Base-by-base conservation (phyloP, 1,284 basidiomycete species). In the Abortiporus biennis region DNA sequence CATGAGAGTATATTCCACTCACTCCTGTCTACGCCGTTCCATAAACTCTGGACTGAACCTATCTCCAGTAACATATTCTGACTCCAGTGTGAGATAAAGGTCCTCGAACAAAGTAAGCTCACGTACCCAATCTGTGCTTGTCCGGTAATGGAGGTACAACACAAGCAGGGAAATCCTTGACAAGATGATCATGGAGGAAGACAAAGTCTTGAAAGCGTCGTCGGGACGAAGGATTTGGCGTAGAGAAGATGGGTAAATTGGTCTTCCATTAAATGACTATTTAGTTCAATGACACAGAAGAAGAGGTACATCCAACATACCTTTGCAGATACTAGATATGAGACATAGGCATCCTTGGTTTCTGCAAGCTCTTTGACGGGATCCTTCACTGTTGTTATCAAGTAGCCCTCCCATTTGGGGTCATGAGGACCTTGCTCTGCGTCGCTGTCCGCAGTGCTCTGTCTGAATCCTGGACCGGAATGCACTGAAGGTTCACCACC, bases 151-250 rank as follows among this genome's bases (percentile, higher is more conserved):
- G 91, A 19, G 95, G 93, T 0, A 99, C 89, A 16, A 99, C 91
- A 55, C 92, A 95, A 43, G 95, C 96, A 2, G 93, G 93, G 58
- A 98, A 99, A 63, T 94, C 87, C 65, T 85, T 85, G 16, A 80
- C 77, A 24, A 99, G 79, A 55, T 96, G 80, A 39, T 96, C 85
- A 47, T 89, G 74, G 27, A 99, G 69, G 61, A 99, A 99, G 27
- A 90, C 87, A 64, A 99, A 99, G 66, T 99, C 96, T 57, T 95
- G 91, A 67, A 96, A 99, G 20, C 95, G 79, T 47, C 95, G 76
- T 42, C 95, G 79, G 12, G 87, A 71, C 4, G 83, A 80, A 2
- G 87, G 84, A 46, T 69, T 84, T 3, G 71, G 68, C 33, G 80
- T 76, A 20, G 84, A 79, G 72, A 88, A 98, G 67, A 81, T 88